Conservation (phyloP, 805 yeast genomes). For the Wickerhamomyces tratensis region DNA sequence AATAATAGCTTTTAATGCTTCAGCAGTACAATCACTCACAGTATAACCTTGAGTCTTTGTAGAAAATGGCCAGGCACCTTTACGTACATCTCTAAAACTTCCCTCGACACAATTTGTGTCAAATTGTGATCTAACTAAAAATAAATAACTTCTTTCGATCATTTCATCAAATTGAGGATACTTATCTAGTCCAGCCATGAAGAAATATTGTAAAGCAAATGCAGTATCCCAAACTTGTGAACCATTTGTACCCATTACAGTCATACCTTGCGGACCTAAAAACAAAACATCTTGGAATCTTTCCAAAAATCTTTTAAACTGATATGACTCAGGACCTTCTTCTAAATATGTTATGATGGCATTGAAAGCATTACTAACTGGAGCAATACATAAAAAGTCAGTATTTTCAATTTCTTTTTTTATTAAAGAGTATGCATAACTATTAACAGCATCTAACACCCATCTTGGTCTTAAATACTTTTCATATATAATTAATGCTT, state of each 20-base stretch:
- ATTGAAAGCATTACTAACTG: conserved; percentile 82
- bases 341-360: conserved; percentile 60
- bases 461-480: conserved; percentile 67
- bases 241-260: conserved; percentile 96
- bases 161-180: conserved; percentile 53
- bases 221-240: conserved; percentile 97
- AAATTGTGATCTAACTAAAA: conserved; percentile 77
- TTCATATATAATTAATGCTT: conserved; percentile 54
- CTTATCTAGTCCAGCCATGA: conserved; percentile 71
- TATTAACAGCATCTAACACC: conserved; percentile 44
- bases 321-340: conserved; percentile 59
- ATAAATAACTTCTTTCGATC: conserved; percentile 58
- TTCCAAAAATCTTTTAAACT: conserved; percentile 42
- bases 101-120: conserved; percentile 69
- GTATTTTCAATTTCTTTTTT: conserved; percentile 73
- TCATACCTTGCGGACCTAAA: conserved; percentile 85
- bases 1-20: conserved; percentile 83
- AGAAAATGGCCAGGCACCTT: conserved; percentile 94
- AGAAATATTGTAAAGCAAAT: conserved; percentile 76
- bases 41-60: conserved; percentile 95
- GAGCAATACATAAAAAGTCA: conserved; percentile 80
- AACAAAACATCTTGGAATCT: conserved; percentile 71
- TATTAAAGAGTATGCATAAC: conserved; percentile 50
- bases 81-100: conserved; percentile 71
- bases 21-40: conserved; percentile 96